Evolutionary conservation across 495 filamentous ascomycete genomes (phyloP).

Genomic region (Acidiella bohemica): DNA sequence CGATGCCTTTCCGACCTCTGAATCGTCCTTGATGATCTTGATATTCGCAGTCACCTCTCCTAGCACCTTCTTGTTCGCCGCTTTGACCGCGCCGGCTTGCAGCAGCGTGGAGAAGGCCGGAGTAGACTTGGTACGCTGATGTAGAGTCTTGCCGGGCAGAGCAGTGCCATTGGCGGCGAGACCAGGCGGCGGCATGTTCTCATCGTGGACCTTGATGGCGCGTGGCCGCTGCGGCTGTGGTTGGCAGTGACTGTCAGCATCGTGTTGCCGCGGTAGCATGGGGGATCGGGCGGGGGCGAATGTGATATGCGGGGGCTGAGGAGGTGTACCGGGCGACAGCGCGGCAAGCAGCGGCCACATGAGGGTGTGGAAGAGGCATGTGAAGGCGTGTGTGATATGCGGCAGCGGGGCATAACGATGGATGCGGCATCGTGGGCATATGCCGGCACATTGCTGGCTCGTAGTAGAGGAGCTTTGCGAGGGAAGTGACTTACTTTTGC

Average conservation of each 20-base stretch:
- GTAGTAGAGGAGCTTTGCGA: background rate
- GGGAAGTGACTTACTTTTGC: conserved; percentile 17
- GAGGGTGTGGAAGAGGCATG: background rate
- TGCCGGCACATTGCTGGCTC: too few species aligned
- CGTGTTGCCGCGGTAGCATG: background rate
- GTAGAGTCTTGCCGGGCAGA: conserved; percentile 45
- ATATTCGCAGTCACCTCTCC: conserved; percentile 66
- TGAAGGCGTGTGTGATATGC: background rate
- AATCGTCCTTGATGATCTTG: conserved; percentile 41
- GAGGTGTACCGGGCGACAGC: background rate
- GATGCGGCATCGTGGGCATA: too few species aligned
- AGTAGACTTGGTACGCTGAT: conserved; percentile 72
- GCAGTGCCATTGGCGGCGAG: conserved; percentile 18
- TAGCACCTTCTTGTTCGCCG: conserved; percentile 60
- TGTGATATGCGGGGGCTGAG: background rate
- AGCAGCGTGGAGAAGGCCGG: conserved; percentile 47
- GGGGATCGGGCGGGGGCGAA: conserved; percentile 2
- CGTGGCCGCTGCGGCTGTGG: conserved; percentile 62
- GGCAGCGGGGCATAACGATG: background rate
- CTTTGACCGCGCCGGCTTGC: conserved; percentile 47
- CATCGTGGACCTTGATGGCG: conserved; percentile 47
- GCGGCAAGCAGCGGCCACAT: background rate
- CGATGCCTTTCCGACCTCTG: conserved; percentile 36
- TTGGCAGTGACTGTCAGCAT: too few species aligned
- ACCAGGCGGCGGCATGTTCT: conserved; percentile 55